These are phyloP conservation scores for Rhizoctonia solani DNA, from an alignment of 1,284 basidiomycete species.

Conservation along the genomic window DNA sequence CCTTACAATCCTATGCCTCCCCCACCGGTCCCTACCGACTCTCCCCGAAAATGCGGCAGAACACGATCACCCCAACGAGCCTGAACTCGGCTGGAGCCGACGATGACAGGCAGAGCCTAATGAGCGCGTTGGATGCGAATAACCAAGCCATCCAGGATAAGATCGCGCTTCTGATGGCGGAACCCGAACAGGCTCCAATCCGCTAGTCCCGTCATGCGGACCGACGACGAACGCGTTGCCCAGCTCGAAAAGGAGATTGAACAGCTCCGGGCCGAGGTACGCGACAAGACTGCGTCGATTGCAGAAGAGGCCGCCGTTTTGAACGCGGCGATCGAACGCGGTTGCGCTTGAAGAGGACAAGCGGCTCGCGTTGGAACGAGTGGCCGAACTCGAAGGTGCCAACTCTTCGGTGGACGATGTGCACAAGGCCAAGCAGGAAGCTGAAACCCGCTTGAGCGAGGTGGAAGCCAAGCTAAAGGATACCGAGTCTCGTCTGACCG, in stretches of 20 bases:
- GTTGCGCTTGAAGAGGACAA: conserved; percentile 52
- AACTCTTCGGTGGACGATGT: conserved; percentile 54
- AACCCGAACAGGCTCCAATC: conserved; percentile 37
- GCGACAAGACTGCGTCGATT: conserved; percentile 28
- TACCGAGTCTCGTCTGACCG: background rate
- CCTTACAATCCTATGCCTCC: conserved; percentile 75
- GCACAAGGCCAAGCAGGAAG: conserved; percentile 57
- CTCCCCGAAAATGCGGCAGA: conserved; percentile 35
- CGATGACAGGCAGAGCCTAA: conserved; percentile 42
- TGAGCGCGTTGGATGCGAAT: conserved; percentile 47
- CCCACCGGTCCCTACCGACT: conserved; percentile 59
- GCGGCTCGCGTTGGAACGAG: conserved; percentile 51
- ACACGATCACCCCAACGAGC: conserved; percentile 40
- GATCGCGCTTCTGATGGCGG: conserved; percentile 52
- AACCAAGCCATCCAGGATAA: conserved; percentile 56
- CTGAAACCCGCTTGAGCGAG: conserved; percentile 44
- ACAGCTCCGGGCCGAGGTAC: conserved; percentile 43
- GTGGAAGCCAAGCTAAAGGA: conserved; percentile 46
- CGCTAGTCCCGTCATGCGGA: conserved; percentile 1
- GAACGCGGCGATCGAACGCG: conserved; percentile 33
- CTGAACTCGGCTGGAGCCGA: conserved; percentile 15
- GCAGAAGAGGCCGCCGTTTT: conserved; percentile 39
- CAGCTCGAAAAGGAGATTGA: conserved; percentile 45
- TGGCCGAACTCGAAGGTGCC: conserved; percentile 55
- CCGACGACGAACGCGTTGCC: conserved; percentile 38